Evolutionary conservation across 2,329 filamentous ascomycete species (phyloP).

Genomic region (Fusarium bulbicola): DNA sequence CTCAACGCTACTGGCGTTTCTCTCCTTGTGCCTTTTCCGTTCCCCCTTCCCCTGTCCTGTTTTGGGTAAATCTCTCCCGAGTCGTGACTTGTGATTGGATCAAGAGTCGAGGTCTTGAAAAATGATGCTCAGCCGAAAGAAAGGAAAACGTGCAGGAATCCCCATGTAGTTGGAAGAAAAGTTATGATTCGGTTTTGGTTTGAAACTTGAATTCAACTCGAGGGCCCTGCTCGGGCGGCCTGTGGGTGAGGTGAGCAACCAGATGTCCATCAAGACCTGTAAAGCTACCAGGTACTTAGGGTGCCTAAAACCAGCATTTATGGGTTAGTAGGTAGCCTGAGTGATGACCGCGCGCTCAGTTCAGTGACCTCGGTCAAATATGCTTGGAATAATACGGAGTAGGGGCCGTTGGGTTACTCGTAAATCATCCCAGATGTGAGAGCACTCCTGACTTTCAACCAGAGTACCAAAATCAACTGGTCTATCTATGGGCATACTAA

Average conservation of each 20-base stretch:
- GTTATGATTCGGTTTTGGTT: neutral
- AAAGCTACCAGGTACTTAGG: neutral
- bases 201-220: neutral
- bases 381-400: neutral
- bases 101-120: neutral
- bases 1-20: constrained; percentile 21
- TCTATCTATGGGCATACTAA: neutral
- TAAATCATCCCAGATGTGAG: neutral
- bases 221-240: neutral
- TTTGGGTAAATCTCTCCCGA: neutral
- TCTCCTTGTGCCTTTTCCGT: constrained; percentile 17
- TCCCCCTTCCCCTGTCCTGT: neutral
- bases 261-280: neutral
- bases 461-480: neutral
- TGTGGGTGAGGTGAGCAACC: neutral
- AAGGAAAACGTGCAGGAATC: neutral
- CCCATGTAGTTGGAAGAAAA: neutral
- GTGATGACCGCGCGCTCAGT: neutral
- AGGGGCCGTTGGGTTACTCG: neutral
- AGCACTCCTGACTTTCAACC: neutral
- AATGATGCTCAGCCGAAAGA: neutral
- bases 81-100: neutral
- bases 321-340: neutral
- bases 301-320: neutral
- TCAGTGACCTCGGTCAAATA: neutral